Conservation (phyloP, 441 rosid genomes). For the Syzygium malaccense region DNA sequence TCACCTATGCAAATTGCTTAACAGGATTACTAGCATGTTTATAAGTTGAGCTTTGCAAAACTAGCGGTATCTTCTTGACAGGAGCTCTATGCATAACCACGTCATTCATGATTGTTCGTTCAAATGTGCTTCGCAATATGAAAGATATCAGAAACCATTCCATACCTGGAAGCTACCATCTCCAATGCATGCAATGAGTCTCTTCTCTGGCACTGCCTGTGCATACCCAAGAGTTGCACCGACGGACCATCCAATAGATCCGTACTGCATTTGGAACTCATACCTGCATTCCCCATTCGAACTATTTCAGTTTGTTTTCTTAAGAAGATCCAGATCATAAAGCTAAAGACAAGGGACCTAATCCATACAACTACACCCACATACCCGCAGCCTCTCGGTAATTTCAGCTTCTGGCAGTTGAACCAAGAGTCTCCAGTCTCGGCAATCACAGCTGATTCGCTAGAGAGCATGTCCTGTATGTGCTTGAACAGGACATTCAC, state of each 20-base stretch:
- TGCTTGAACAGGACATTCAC: slow-evolving; percentile 11
- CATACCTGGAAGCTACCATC: slow-evolving; percentile 15
- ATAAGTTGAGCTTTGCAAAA: neutral
- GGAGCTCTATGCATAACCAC: neutral
- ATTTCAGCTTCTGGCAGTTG: slow-evolving; percentile 9
- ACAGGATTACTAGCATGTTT: neutral
- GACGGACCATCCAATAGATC: slow-evolving; percentile 10
- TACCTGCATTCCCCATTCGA: neutral
- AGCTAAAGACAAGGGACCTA: neutral
- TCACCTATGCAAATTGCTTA: neutral
- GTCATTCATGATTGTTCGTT: neutral
- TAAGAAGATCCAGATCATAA: neutral
- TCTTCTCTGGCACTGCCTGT: slow-evolving; percentile 6
- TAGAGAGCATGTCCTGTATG: slow-evolving; percentile 7
- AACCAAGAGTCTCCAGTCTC: slow-evolving; percentile 18
- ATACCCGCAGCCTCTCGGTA: slow-evolving; percentile 8
- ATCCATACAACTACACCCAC: neutral
- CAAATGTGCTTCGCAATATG: neutral
- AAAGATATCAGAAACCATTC: neutral
- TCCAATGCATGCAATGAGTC: slow-evolving; percentile 12
- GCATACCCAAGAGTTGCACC: slow-evolving; percentile 10
- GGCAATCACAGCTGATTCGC: slow-evolving; percentile 6
- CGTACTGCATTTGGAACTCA: slow-evolving; percentile 18
- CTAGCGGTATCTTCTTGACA: neutral
- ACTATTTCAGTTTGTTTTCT: neutral